These are phyloP conservation scores for Drosera capensis DNA, from an alignment of 148 eudicot species.

Conservation along the genomic window DNA sequence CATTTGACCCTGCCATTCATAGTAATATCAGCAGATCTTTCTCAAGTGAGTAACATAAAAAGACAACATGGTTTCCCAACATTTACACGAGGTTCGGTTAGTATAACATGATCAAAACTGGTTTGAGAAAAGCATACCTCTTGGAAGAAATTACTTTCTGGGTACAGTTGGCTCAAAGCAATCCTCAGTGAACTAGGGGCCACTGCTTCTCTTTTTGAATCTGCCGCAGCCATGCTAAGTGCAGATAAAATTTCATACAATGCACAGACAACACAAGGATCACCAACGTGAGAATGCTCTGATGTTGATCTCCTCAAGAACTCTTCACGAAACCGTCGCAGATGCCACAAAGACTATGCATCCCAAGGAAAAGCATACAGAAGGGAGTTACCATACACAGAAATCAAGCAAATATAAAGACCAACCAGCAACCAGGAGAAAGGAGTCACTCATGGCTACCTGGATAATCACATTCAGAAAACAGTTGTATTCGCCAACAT, in stretches of 20 bases:
- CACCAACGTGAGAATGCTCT: conserved; percentile 72
- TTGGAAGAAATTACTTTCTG: conserved; percentile 85
- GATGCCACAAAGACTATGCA: conserved; percentile 77
- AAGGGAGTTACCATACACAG: too few relatives aligned
- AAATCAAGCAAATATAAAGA: too few relatives aligned
- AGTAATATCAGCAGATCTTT: too few relatives aligned
- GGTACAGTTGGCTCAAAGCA: conserved; percentile 83
- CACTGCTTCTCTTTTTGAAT: conserved; percentile 48
- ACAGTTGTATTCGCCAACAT: conserved; percentile 96
- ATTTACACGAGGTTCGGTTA: too few relatives aligned
- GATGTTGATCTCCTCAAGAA: conserved; percentile 56
- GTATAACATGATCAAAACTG: too few relatives aligned
- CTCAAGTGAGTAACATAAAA: too few relatives aligned
- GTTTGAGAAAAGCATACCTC: conserved; percentile 34
- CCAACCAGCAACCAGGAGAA: neutral
- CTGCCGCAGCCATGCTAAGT: conserved; percentile 38
- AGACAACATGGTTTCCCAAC: too few relatives aligned
- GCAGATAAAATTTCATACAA: conserved; percentile 72
- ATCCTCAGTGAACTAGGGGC: conserved; percentile 74
- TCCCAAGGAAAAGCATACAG: neutral
- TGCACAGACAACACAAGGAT: conserved; percentile 96
- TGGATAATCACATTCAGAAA: conserved; percentile 93
- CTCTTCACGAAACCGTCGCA: conserved; percentile 65
- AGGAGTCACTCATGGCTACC: conserved; percentile 24
- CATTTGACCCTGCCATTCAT: conserved; percentile 82